Percentiles rank a stretch among this genome's conserved stretches.
phyloP scores from a whole-genome alignment of 768 basidiomycete species.

The Pluteus cervinus region DNA sequence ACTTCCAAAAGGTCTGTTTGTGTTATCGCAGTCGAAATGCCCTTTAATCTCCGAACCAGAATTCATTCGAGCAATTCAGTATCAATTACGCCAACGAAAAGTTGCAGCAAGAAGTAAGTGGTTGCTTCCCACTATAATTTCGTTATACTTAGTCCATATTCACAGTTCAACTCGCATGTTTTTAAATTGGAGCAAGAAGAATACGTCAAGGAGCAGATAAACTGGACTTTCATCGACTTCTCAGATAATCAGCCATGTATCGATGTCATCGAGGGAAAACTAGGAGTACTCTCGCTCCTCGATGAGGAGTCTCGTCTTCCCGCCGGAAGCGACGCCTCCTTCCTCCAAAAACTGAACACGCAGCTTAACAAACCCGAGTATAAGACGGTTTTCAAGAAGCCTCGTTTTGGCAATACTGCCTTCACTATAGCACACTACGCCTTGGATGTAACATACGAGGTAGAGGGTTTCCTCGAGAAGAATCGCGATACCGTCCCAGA shows the following conservation, averaged over 20 bases:
- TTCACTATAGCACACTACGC: slow-evolving; percentile 99
- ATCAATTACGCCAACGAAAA: slow-evolving; percentile 99
- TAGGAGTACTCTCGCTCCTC: slow-evolving; percentile 89
- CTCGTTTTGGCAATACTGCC: slow-evolving; percentile 94
- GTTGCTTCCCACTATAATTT: background rate
- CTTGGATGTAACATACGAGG: slow-evolving; percentile 96
- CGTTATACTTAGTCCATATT: background rate
- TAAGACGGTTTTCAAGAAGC: slow-evolving; percentile 93
- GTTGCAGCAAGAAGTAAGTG: slow-evolving; percentile 91
- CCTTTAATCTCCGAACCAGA: slow-evolving; percentile 32
- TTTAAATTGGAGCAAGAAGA: slow-evolving; percentile 99
- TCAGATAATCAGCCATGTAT: slow-evolving; percentile 99
- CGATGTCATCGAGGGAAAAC: slow-evolving; percentile 95
- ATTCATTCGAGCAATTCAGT: slow-evolving; percentile 96
- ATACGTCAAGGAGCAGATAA: slow-evolving; percentile 96
- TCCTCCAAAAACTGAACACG: slow-evolving; percentile 85
- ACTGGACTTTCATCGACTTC: slow-evolving; percentile 99
- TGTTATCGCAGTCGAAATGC: background rate
- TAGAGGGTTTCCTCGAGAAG: slow-evolving; percentile 97
- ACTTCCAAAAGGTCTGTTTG: slow-evolving; percentile 81
- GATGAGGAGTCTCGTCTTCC: slow-evolving; percentile 98
- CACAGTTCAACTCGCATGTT: slow-evolving; percentile 96
- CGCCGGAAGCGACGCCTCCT: slow-evolving; percentile 85
- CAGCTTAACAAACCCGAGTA: slow-evolving; percentile 84
- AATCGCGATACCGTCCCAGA: slow-evolving; percentile 98